These are phyloP conservation scores for Trichoderma endophyticum DNA, from an alignment of 2,329 filamentous ascomycete species.

Conservation along the genomic window DNA sequence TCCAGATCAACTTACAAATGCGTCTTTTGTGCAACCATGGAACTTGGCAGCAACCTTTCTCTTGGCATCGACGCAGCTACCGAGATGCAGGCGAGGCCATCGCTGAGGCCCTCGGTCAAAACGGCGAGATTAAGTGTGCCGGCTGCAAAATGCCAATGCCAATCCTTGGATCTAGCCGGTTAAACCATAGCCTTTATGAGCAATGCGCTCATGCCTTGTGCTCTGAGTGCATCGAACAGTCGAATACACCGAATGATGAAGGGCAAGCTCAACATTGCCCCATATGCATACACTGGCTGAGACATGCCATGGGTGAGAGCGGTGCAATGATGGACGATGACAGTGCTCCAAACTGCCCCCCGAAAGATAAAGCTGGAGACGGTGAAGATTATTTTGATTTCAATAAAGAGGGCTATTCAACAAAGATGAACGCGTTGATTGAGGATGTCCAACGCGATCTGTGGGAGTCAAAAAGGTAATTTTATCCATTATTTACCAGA, in stretches of 20 bases:
- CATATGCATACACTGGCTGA: neutral
- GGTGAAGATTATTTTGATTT: conserved; percentile 28
- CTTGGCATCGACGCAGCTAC: conserved; percentile 32
- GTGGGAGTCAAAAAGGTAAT: neutral
- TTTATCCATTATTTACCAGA: conserved; percentile 15
- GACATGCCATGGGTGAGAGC: neutral
- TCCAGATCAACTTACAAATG: conserved; percentile 45
- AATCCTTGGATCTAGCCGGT: neutral
- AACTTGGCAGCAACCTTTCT: conserved; percentile 44
- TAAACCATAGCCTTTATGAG: conserved; percentile 22
- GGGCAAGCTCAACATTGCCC: neutral
- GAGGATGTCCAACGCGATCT: conserved; percentile 27
- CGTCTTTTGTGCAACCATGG: conserved; percentile 50
- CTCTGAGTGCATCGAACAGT: conserved; percentile 27
- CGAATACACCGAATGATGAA: conserved; percentile 20
- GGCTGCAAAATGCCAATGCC: conserved; percentile 33
- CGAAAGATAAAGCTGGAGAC: neutral
- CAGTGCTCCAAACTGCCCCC: neutral
- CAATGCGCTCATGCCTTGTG: conserved; percentile 34
- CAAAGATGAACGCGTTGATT: conserved; percentile 35
- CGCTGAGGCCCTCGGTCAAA: conserved; percentile 24
- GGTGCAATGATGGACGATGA: neutral
- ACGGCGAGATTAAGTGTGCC: conserved; percentile 28
- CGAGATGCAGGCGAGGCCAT: conserved; percentile 34
- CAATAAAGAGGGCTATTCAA: conserved; percentile 28